A percentile compares a stretch with the other conserved stretches of the same genome.
Evolutionary conservation across 352 stramenopile genomes (phyloP).

Genomic region (Phytophthora sp.): DNA sequence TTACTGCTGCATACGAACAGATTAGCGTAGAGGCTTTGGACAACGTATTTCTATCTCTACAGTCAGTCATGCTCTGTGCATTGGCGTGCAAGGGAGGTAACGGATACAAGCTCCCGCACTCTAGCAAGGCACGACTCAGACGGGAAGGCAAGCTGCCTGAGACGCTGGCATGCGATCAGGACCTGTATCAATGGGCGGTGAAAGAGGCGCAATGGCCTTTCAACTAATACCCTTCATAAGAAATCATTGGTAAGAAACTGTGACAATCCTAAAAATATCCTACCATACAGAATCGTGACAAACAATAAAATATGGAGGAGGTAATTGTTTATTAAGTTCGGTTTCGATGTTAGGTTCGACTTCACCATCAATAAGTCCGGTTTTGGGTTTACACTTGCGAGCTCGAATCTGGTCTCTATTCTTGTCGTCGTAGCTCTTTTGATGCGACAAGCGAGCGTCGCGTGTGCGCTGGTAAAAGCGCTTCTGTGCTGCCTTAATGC

Average conservation of each 20-base stretch:
- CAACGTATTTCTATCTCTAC: background rate
- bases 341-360: too few relatives aligned
- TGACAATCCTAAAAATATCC: background rate
- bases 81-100: background rate
- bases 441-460: too few relatives aligned
- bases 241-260: background rate
- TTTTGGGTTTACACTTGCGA: too few relatives aligned
- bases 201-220: background rate
- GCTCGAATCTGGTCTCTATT: too few relatives aligned
- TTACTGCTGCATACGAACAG: background rate
- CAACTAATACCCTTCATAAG: too few relatives aligned
- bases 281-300: background rate
- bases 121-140: background rate
- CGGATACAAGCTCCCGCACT: slow-evolving; percentile 1
- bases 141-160: background rate
- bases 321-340: too few relatives aligned
- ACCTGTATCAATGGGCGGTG: background rate
- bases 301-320: background rate
- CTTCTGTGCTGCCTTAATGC: too few relatives aligned
- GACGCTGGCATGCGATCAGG: background rate
- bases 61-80: background rate
- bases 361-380: too few relatives aligned
- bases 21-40: background rate
- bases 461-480: too few relatives aligned
- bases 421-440: too few relatives aligned